Evolutionary conservation across 495 filamentous ascomycete genomes (phyloP).

Genomic region (Hypoxylon lienhwacheense): DNA sequence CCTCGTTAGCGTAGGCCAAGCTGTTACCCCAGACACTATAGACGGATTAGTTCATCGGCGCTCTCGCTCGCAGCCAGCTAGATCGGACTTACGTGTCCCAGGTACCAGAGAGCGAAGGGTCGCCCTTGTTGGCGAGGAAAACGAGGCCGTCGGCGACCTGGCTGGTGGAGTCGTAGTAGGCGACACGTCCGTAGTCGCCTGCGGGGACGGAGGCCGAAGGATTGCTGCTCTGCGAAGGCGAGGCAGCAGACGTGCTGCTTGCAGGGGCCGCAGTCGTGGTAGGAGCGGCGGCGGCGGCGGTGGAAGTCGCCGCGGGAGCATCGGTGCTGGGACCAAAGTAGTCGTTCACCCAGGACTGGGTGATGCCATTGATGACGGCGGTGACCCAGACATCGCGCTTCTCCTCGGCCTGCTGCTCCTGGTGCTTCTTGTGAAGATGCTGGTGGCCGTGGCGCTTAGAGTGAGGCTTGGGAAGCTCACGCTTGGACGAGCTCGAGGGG

Average conservation of each 20-base stretch:
- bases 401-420: constrained; percentile 31
- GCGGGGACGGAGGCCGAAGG: constrained; percentile 28
- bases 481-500: constrained; percentile 36
- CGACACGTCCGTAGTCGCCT: constrained; percentile 44
- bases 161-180: constrained; percentile 58
- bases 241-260: neutral
- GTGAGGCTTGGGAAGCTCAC: constrained; percentile 34
- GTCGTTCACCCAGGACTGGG: constrained; percentile 66
- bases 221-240: constrained; percentile 4
- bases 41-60: constrained; percentile 4
- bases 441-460: constrained; percentile 45
- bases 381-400: constrained; percentile 46
- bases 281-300: neutral
- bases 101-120: constrained; percentile 56
- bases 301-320: constrained; percentile 13
- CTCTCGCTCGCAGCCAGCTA: neutral
- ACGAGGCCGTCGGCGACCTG: constrained; percentile 57
- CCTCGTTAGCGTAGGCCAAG: constrained; percentile 59
- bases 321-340: constrained; percentile 46
- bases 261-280: neutral
- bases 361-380: constrained; percentile 64
- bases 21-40: constrained; percentile 61
- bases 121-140: constrained; percentile 68
- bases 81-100: constrained; percentile 55
- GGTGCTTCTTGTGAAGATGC: constrained; percentile 38